Conservation (phyloP, 257 asterid genomes). For the Petrea volubilis region DNA sequence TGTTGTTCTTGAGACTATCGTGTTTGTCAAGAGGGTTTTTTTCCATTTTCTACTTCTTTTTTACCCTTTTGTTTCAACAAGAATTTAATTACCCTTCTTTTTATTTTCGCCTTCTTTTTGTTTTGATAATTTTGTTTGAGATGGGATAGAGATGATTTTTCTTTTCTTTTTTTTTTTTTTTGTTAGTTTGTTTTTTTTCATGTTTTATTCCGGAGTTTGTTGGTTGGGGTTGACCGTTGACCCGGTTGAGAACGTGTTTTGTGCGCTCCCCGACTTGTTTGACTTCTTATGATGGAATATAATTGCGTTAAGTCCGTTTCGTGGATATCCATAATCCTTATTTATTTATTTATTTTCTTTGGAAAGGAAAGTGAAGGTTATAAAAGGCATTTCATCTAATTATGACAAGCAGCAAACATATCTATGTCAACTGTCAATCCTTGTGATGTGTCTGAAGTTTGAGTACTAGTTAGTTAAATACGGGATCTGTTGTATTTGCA, state of each 20-base stretch:
- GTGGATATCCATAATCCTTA: slow-evolving; percentile 13
- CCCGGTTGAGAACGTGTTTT: slow-evolving; percentile 13
- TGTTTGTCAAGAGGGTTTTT: slow-evolving; percentile 27
- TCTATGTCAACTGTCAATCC: too few relatives aligned
- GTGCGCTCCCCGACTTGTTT: slow-evolving; percentile 31
- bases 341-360: too few relatives aligned
- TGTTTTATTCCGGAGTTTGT: slow-evolving; percentile 23
- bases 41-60: slow-evolving; percentile 34
- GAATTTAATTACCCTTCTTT: not conserved
- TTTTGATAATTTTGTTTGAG: not conserved
- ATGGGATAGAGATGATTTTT: not conserved
- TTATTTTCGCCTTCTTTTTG: not conserved
- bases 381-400: not conserved
- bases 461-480: too few relatives aligned
- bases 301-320: not conserved
- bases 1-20: slow-evolving; percentile 29
- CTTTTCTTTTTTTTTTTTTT: not conserved
- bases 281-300: not conserved
- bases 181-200: not conserved
- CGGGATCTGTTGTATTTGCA: too few relatives aligned
- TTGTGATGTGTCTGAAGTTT: too few relatives aligned
- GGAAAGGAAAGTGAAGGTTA: not conserved
- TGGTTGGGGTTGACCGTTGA: slow-evolving; percentile 36
- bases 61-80: too few relatives aligned
- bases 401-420: too few relatives aligned